Conservation (phyloP, 495 filamentous ascomycete genomes). For the Aspergillus wentii region DNA sequence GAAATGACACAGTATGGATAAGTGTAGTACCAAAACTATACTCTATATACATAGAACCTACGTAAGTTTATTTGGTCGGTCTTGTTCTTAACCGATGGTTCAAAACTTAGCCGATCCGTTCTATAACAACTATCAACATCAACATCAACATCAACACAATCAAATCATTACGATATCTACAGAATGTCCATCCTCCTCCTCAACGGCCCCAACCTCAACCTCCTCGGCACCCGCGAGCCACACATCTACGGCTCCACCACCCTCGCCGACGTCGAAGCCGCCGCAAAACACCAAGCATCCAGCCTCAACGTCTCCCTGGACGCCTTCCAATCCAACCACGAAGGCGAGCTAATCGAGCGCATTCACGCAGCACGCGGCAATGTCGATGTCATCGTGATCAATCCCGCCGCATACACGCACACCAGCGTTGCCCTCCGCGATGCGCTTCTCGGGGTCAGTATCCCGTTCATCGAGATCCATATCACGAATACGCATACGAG, state of each 20-base stretch:
- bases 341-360: constrained; percentile 48
- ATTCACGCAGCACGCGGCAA: constrained; percentile 38
- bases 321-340: constrained; percentile 53
- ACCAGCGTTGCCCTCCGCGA: constrained; percentile 55
- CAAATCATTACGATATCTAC: constrained; percentile 1
- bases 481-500: constrained; percentile 53
- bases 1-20: no score
- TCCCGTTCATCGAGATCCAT: constrained; percentile 61
- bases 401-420: constrained; percentile 56
- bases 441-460: constrained; percentile 51
- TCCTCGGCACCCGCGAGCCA: constrained; percentile 59
- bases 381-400: constrained; percentile 50
- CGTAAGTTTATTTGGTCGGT: no score
- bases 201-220: constrained; percentile 66
- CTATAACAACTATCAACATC: no score
- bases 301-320: constrained; percentile 24
- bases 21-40: no score
- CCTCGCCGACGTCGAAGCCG: constrained; percentile 43
- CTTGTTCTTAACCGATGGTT: no score
- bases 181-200: constrained; percentile 50
- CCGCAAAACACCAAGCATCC: constrained; percentile 28
- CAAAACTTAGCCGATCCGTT: no score
- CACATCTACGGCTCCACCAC: constrained; percentile 54
- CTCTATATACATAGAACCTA: no score
- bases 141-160: no score